These are phyloP conservation scores for Botrytis byssoidea DNA, from an alignment of 2,329 filamentous ascomycete genomes.

Conservation along the genomic window DNA sequence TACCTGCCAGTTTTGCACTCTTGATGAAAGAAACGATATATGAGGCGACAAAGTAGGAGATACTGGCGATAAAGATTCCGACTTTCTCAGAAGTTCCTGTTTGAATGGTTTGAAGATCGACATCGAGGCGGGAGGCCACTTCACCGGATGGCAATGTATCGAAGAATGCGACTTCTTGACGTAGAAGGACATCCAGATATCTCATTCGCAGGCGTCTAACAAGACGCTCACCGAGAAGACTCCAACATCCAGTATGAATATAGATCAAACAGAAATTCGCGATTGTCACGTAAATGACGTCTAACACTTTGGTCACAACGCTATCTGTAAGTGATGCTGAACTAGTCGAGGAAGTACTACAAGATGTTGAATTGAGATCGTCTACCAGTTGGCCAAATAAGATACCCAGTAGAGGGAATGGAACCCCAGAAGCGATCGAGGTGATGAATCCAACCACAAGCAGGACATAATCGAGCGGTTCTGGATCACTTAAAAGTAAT, in stretches of 20 bases:
- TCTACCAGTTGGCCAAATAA: slow-evolving; percentile 64
- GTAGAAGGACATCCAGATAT: slow-evolving; percentile 51
- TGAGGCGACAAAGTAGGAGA: slow-evolving; percentile 47
- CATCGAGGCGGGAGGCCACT: slow-evolving; percentile 51
- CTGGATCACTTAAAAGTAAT: neutral
- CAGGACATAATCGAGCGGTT: slow-evolving; percentile 1
- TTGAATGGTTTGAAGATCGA: slow-evolving; percentile 56
- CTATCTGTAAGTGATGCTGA: slow-evolving; percentile 11
- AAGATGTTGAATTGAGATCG: slow-evolving; percentile 55
- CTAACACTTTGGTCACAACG: slow-evolving; percentile 50
- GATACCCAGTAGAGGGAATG: slow-evolving; percentile 64
- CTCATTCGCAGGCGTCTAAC: slow-evolving; percentile 52
- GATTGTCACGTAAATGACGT: slow-evolving; percentile 62
- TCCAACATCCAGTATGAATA: slow-evolving; percentile 60
- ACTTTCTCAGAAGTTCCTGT: slow-evolving; percentile 60
- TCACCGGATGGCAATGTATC: slow-evolving; percentile 52
- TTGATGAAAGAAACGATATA: slow-evolving; percentile 61
- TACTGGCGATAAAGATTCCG: slow-evolving; percentile 53
- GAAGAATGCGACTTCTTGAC: slow-evolving; percentile 55
- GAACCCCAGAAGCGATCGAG: slow-evolving; percentile 55
- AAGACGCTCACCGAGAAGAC: slow-evolving; percentile 52
- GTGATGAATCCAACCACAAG: slow-evolving; percentile 8
- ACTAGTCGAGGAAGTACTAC: slow-evolving; percentile 15
- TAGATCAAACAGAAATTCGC: slow-evolving; percentile 65
- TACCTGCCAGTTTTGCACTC: slow-evolving; percentile 51